Percentiles rank a stretch among this genome's conserved stretches.
Conservation (phyloP, 1,284 basidiomycete species). For the Ganoderma meredithae region DNA sequence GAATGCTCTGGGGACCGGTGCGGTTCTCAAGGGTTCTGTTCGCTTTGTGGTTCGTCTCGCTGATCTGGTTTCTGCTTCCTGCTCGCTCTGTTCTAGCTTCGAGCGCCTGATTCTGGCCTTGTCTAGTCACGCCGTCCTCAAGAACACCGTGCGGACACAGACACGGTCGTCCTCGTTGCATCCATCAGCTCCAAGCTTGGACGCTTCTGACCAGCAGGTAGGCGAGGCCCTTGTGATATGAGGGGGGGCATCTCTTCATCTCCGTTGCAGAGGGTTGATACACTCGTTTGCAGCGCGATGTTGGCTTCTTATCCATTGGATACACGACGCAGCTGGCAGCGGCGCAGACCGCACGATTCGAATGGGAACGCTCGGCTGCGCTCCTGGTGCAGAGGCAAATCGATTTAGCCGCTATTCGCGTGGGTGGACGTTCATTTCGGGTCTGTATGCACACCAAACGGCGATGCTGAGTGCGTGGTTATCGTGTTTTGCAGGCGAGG, state of each 20-base stretch:
- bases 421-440: conserved; percentile 19
- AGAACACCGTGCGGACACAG: conserved; percentile 27
- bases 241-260: conserved; percentile 23
- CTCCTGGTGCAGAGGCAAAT: conserved; percentile 32
- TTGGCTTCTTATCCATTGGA: conserved; percentile 27
- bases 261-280: conserved; percentile 23
- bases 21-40: conserved; percentile 15
- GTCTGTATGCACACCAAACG: neutral
- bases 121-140: conserved; percentile 57
- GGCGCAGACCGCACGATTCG: conserved; percentile 32
- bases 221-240: conserved; percentile 25
- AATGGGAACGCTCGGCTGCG: conserved; percentile 40
- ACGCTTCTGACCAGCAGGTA: conserved; percentile 13
- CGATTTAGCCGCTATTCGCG: conserved; percentile 35
- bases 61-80: neutral
- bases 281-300: conserved; percentile 15
- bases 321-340: conserved; percentile 35
- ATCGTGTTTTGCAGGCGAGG: conserved; percentile 24
- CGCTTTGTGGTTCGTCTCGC: neutral
- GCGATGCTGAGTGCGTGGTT: neutral
- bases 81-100: conserved; percentile 45
- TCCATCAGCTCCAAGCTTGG: neutral
- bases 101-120: conserved; percentile 56
- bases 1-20: conserved; percentile 62
- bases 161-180: conserved; percentile 23